Evolutionary conservation across 441 rosid species (phyloP), one percentile per base, ranked within the genome.

Genomic region (Populus hybrid): DNA sequence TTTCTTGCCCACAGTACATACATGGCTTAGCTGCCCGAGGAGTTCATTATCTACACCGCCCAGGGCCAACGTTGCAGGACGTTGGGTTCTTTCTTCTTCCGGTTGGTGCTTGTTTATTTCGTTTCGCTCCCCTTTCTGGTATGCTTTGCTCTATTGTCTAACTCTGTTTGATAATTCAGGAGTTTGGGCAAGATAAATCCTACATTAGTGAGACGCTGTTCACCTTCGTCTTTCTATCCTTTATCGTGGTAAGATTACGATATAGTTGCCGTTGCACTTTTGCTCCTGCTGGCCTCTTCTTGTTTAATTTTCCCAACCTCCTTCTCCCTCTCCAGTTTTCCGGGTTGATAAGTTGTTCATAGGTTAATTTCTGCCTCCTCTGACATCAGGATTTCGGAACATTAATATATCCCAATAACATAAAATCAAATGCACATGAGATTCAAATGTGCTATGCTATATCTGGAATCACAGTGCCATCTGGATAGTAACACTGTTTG

Each of bases 1-100:
- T 76, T 23, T 42, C 73, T 74, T 86, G 46, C 75, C 71, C 38
- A 81, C 95, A 96, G 99, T 96, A 96, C 71, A 84, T 96, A 79
- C 99, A 96, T 87, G 98, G 99, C 75, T 84, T 94, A 81, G 95
- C 99, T 83, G 98, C 99, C 32, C 85, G 92, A 72, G 99, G 99
- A 83, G 97, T 96, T 76, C 99, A 94, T 85, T 96, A 91, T 84
- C 75, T 96, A 71, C 99, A 96, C 82, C 90, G 85, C 76, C 95
- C 98, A 0, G 99, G 98, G 35, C 97, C 97, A 18, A 84, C 83
- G 3, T 92, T 96, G 70, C 97, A 92, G 86, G 99, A 96, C 83
- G 88, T 87, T 72, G 99, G 98, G 3, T 96, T 92, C 91, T 78
- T 87, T 73, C 75, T 96, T 72, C 96, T 96, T 84, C 98, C 98